phyloP scores from a whole-genome alignment of 1,284 basidiomycete species.

The Tranzscheliella williamsii region DNA sequence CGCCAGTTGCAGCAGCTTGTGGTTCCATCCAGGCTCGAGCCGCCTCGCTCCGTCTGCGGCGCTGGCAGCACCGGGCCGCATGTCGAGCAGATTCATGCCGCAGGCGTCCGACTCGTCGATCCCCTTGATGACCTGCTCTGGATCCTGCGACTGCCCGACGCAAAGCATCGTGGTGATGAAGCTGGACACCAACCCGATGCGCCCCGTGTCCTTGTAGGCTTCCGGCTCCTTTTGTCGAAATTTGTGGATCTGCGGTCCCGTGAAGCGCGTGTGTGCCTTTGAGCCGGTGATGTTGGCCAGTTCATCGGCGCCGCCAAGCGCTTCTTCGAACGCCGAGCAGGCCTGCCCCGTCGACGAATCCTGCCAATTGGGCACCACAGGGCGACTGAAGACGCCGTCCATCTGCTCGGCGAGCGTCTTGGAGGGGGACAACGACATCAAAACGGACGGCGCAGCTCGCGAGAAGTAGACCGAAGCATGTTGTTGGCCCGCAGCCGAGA shows the following conservation, averaged over 20 bases:
- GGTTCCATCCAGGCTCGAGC: conserved; percentile 48
- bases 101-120: conserved; percentile 73
- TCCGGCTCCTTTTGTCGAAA: conserved; percentile 68
- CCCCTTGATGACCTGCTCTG: conserved; percentile 66
- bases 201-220: conserved; percentile 70
- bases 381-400: conserved; percentile 71
- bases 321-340: conserved; percentile 68
- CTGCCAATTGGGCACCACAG: conserved; percentile 84
- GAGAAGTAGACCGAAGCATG: conserved; percentile 90
- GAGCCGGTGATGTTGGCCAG: conserved; percentile 79
- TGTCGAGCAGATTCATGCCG: conserved; percentile 78
- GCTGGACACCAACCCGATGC: conserved; percentile 79
- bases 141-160: conserved; percentile 61
- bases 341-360: conserved; percentile 81
- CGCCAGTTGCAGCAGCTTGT: conserved; percentile 57
- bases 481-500: conserved; percentile 84
- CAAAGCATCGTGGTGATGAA: conserved; percentile 79
- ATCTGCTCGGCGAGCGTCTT: conserved; percentile 65
- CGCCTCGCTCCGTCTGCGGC: conserved; percentile 65
- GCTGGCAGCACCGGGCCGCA: conserved; percentile 70
- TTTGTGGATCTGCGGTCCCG: conserved; percentile 79
- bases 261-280: conserved; percentile 84
- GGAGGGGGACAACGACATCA: conserved; percentile 67
- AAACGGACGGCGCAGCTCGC: conserved; percentile 65
- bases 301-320: conserved; percentile 70